Evolutionary conservation across 176 grass and related monocot species (phyloP).

Genomic region (Zoysia pacifica): DNA sequence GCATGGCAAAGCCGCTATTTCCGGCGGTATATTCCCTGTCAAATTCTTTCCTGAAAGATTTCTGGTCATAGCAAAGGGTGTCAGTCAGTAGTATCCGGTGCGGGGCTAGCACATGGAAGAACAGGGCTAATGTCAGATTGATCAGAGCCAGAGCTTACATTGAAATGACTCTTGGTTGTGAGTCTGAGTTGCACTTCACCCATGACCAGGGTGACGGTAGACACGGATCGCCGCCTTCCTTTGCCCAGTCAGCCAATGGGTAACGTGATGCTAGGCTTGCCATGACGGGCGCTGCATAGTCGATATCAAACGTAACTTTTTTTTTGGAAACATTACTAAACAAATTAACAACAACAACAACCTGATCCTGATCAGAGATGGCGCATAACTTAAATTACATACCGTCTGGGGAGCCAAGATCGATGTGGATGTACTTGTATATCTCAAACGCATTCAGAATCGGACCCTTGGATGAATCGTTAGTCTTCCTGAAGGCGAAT

Average conservation of each 20-base stretch:
- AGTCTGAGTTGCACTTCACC: constrained; percentile 59
- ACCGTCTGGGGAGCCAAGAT: constrained; percentile 71
- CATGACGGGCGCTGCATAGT: constrained; percentile 51
- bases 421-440: constrained; percentile 66
- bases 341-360: too few relatives aligned
- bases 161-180: constrained; percentile 60
- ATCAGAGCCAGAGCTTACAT: constrained; percentile 47
- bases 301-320: too few relatives aligned
- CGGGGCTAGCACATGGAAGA: too few relatives aligned
- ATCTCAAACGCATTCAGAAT: constrained; percentile 92
- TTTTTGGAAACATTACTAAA: too few relatives aligned
- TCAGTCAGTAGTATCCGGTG: neutral
- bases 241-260: constrained; percentile 46
- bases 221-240: constrained; percentile 84
- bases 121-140: too few relatives aligned
- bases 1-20: constrained; percentile 57
- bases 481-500: constrained; percentile 71
- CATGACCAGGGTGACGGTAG: constrained; percentile 78
- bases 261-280: constrained; percentile 59
- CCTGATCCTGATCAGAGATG: too few relatives aligned
- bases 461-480: constrained; percentile 74
- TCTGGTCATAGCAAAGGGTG: constrained; percentile 41
- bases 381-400: neutral
- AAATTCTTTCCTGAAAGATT: constrained; percentile 77
- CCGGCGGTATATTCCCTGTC: constrained; percentile 62